phyloP scores from a whole-genome alignment of 2,329 filamentous ascomycete genomes.

The Penicillium paneum region DNA sequence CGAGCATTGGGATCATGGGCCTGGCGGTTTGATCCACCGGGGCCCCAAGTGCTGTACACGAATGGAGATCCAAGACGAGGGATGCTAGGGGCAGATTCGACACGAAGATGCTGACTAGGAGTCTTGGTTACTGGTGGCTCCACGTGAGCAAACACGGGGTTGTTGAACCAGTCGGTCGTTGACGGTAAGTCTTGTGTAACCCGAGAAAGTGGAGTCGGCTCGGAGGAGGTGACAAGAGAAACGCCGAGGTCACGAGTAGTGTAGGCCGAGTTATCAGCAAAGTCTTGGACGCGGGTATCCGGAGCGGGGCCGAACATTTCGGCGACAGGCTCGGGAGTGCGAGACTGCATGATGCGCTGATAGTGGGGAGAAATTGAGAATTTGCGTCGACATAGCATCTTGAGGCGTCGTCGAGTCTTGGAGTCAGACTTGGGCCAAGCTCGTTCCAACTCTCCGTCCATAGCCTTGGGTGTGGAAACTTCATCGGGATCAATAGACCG shows the following conservation, averaged over 20 bases:
- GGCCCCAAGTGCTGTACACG: constrained; percentile 50
- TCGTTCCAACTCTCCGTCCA: constrained; percentile 31
- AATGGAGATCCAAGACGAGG: constrained; percentile 50
- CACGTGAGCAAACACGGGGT: constrained; percentile 23
- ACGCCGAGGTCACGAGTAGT: constrained; percentile 46
- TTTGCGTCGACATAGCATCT: constrained; percentile 59
- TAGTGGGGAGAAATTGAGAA: constrained; percentile 63
- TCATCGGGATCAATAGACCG: constrained; percentile 39
- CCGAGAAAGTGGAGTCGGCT: constrained; percentile 37
- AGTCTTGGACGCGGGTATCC: constrained; percentile 24
- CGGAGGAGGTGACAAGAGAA: constrained; percentile 43
- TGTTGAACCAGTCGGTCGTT: constrained; percentile 39
- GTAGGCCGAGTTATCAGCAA: constrained; percentile 32
- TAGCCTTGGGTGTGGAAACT: constrained; percentile 48
- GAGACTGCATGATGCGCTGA: constrained; percentile 58
- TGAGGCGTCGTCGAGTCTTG: constrained; percentile 57
- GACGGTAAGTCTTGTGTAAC: constrained; percentile 29
- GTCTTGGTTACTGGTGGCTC: constrained; percentile 3
- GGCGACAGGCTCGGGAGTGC: constrained; percentile 59
- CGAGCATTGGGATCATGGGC: constrained; percentile 33
- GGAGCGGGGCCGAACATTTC: constrained; percentile 36
- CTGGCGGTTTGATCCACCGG: constrained; percentile 36
- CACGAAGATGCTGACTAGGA: constrained; percentile 12
- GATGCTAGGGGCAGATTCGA: constrained; percentile 21
- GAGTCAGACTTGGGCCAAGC: constrained; percentile 58